These are phyloP conservation scores for Lichtheimia hyalospora DNA, from an alignment of 371 early-diverging fungal species.

Conservation along the genomic window DNA sequence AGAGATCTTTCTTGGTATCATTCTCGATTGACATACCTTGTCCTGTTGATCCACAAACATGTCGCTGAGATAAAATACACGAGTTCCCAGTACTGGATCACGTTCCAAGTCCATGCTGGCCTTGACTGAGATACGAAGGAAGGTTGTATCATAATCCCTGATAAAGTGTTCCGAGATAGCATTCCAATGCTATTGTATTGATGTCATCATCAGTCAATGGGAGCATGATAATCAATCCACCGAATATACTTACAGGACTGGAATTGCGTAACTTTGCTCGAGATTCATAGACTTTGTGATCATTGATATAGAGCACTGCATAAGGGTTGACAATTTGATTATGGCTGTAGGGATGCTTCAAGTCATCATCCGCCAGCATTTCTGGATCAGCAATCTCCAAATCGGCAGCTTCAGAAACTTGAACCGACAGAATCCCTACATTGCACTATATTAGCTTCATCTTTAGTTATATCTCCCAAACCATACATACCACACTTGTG, in stretches of 20 bases:
- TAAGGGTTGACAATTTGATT: slow-evolving; percentile 29
- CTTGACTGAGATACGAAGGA: slow-evolving; percentile 31
- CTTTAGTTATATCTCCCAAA: too few species aligned
- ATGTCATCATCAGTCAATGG: neutral
- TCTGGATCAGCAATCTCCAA: slow-evolving; percentile 34
- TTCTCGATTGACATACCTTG: slow-evolving; percentile 14
- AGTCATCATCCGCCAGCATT: slow-evolving; percentile 17
- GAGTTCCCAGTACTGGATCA: slow-evolving; percentile 37
- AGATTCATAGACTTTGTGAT: slow-evolving; percentile 27
- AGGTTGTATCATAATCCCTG: slow-evolving; percentile 24
- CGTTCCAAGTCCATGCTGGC: slow-evolving; percentile 27
- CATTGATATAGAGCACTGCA: slow-evolving; percentile 33
- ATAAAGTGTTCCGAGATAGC: slow-evolving; percentile 30
- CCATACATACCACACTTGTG: slow-evolving; percentile 15
- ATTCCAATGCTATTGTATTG: slow-evolving; percentile 30
- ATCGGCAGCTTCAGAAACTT: slow-evolving; percentile 24
- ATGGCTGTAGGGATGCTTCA: slow-evolving; percentile 33
- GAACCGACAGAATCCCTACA: slow-evolving; percentile 23
- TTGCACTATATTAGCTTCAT: neutral
- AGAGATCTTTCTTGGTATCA: neutral
- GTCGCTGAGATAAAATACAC: slow-evolving; percentile 22
- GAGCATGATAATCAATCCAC: neutral
- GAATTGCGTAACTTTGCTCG: slow-evolving; percentile 26
- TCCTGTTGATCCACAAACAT: slow-evolving; percentile 21
- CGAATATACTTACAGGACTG: slow-evolving; percentile 23